phyloP scores from a whole-genome alignment of 192 early-diverging fungal genomes.

The Coemansia pectinata region DNA sequence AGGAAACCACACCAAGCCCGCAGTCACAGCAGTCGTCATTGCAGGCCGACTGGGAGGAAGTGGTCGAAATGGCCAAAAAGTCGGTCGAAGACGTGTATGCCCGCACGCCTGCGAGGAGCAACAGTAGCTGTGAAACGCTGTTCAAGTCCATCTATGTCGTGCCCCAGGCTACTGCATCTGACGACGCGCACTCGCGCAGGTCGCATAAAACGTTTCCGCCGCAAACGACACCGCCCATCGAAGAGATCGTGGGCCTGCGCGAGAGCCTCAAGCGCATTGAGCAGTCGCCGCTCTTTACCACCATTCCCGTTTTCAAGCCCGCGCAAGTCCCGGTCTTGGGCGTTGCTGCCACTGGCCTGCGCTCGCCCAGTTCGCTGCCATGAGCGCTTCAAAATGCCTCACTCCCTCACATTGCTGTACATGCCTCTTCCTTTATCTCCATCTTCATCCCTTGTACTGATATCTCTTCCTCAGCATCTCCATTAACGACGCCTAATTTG shows the following conservation, averaged over 20 bases:
- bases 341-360: constrained; percentile 9
- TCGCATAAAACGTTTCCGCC: constrained; percentile 28
- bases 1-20: background rate
- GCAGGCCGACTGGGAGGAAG: constrained; percentile 52
- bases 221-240: constrained; percentile 48
- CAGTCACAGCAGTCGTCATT: constrained; percentile 17
- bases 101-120: constrained; percentile 5
- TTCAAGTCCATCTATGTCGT: constrained; percentile 17
- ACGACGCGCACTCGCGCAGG: constrained; percentile 3
- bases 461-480: background rate
- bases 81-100: constrained; percentile 17
- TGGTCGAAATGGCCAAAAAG: constrained; percentile 42
- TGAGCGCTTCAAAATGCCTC: constrained; percentile 6
- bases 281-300: constrained; percentile 46
- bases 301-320: constrained; percentile 1
- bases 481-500: background rate
- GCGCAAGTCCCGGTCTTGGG: background rate
- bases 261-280: constrained; percentile 34
- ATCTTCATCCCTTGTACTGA: background rate
- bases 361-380: constrained; percentile 22
- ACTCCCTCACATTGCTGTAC: background rate
- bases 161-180: constrained; percentile 22
- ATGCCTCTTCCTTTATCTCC: background rate
- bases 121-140: constrained; percentile 17
- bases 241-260: constrained; percentile 41